A percentile compares a stretch with the other conserved stretches of the same genome.
These are phyloP conservation scores for Leucoagaricus sp. DNA, from an alignment of 1,284 basidiomycete species.

Conservation along the genomic window DNA sequence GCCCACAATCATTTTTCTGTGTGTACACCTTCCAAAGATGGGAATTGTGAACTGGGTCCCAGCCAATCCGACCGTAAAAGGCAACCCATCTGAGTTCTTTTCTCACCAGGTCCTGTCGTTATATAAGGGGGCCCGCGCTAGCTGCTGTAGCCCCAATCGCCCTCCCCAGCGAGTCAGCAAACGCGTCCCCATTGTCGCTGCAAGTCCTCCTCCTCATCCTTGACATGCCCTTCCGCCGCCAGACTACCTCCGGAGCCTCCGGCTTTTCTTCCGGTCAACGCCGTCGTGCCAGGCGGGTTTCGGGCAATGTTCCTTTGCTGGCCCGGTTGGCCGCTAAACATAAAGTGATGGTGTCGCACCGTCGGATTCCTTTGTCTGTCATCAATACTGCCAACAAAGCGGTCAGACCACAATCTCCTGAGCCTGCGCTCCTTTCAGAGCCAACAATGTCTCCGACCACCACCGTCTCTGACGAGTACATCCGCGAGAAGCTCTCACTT, in stretches of 20 bases:
- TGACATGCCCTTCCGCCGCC: constrained; percentile 8
- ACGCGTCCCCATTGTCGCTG: neutral
- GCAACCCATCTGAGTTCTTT: neutral
- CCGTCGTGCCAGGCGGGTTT: neutral
- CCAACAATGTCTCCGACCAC: neutral
- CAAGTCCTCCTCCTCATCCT: neutral
- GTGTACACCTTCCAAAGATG: constrained; percentile 6
- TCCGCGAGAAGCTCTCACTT: constrained; percentile 7
- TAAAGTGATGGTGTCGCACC: constrained; percentile 3
- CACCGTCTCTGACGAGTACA: neutral
- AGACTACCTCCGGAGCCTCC: constrained; percentile 3
- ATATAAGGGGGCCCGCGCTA: constrained; percentile 4
- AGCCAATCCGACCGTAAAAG: constrained; percentile 10
- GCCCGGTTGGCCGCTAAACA: constrained; percentile 12
- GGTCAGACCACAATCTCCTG: neutral
- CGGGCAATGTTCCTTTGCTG: constrained; percentile 8
- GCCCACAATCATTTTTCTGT: constrained; percentile 8
- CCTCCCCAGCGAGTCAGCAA: constrained; percentile 1
- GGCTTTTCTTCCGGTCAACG: neutral
- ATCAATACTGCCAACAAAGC: constrained; percentile 6
- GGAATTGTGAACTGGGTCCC: neutral
- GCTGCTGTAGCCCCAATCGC: neutral
- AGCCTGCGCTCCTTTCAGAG: neutral
- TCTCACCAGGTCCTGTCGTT: constrained; percentile 4
- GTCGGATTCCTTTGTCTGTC: constrained; percentile 10